Conservation (phyloP, 768 basidiomycete genomes). For the Podaxis mareebaensis region DNA sequence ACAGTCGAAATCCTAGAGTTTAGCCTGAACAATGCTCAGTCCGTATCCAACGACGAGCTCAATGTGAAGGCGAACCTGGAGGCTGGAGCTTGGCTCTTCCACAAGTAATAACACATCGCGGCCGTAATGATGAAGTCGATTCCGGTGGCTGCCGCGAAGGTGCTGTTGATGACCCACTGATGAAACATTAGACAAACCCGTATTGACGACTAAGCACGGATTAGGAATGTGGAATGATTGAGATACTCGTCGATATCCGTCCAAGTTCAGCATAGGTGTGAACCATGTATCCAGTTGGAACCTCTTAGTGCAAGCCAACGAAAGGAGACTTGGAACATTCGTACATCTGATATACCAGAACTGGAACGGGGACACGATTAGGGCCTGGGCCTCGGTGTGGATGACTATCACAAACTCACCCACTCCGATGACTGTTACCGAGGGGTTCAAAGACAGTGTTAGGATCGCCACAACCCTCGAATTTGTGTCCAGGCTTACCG, state of each 20-base stretch:
- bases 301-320: background rate
- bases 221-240: background rate
- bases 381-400: background rate
- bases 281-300: constrained; percentile 28
- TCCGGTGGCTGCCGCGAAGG: constrained; percentile 40
- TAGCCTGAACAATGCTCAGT: constrained; percentile 22
- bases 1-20: constrained; percentile 35
- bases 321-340: constrained; percentile 6
- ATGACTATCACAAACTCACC: constrained; percentile 23
- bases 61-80: constrained; percentile 22
- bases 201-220: background rate
- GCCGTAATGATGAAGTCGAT: constrained; percentile 45
- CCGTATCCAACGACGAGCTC: background rate
- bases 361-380: constrained; percentile 18
- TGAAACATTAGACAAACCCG: background rate
- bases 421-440: constrained; percentile 30
- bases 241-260: constrained; percentile 30
- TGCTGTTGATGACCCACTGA: constrained; percentile 44
- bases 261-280: constrained; percentile 31
- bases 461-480: background rate
- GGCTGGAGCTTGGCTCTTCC: constrained; percentile 31
- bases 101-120: constrained; percentile 36
- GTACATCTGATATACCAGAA: constrained; percentile 38
- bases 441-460: background rate
- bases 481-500: constrained; percentile 26